Base-by-base conservation (phyloP, 768 basidiomycete species). In the Chlorophyllum brunneum region DNA sequence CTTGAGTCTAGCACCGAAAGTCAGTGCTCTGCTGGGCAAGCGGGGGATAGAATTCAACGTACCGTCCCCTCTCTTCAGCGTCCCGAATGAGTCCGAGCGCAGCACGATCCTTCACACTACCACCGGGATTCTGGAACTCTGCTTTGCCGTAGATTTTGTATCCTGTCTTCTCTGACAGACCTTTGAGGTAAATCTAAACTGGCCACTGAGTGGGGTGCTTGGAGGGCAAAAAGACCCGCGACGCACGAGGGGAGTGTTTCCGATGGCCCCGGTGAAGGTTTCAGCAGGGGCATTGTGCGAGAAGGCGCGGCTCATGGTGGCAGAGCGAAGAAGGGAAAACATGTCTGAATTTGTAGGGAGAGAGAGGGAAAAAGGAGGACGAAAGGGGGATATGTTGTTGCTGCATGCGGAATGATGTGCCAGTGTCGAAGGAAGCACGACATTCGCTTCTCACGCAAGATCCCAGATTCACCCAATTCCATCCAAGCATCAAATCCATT, bases 121-220 rank as follows among this genome's bases (percentile, higher is more conserved):
- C 95, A 4, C 97, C 97, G 0, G 97, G 97, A 63, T 98, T 98
- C 72, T 97, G 94, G 64, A 97, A 95, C 70, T 99, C 97, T 16
- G 97, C 92, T 66, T 99, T 98, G n/a, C 90, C 95, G 42, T 85
- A 85, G 55, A 98, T 92, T 47, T 81, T 80, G 49, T 82, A 83
- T 13, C 93, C 94, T 1, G 84, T 91, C 64, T 80, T 81, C 58
- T 92, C 83, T 8, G 92, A 97, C 6, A 97, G 76, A 11, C 70
- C 69, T 67, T 90, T 85, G 48, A 98, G 77, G 57, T 85, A 82
- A 54, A 98, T 94, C 93, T 97, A n/a, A n/a, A n/a, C n/a, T n/a
- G n/a, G 13, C 26, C 22, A 64, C 36, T 16, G 29, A 26, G 43
- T 24, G 40, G 23, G 46, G 18, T 10, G 40, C 16, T n/a, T 23